Evolutionary conservation across 176 grass and related monocot species (phyloP).

Genomic region (Rhipidocladum racemiflorum): DNA sequence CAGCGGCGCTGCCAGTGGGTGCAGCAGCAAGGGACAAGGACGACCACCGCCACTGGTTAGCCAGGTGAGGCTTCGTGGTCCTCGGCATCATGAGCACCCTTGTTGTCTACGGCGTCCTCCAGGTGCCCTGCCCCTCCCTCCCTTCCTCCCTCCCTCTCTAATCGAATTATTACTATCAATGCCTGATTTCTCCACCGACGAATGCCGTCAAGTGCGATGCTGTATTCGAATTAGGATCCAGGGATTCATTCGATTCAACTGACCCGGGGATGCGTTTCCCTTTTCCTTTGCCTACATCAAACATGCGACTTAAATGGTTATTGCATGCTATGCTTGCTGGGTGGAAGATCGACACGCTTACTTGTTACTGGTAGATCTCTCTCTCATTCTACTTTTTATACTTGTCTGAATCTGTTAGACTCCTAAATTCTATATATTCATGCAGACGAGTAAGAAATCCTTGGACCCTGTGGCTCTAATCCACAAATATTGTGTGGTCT

Average conservation of each 20-base stretch:
- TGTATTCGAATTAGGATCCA: not conserved
- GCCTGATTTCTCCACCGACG: not conserved
- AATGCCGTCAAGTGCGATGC: not conserved
- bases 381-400: not conserved
- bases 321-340: not conserved
- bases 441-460: too few relatives aligned
- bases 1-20: not conserved
- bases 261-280: not conserved
- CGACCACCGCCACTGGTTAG: constrained; percentile 32
- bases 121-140: constrained; percentile 28
- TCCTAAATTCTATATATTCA: constrained; percentile 26
- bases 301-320: not conserved
- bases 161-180: too few relatives aligned
- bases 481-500: too few relatives aligned
- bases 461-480: too few relatives aligned
- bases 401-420: not conserved
- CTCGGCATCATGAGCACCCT: constrained; percentile 92
- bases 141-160: too few relatives aligned
- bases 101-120: constrained; percentile 83
- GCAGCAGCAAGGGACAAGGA: constrained; percentile 35
- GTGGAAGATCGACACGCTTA: not conserved
- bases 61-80: constrained; percentile 59
- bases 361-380: constrained; percentile 46
- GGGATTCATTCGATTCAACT: not conserved
- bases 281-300: not conserved